Evolutionary conservation across 2,329 filamentous ascomycete species (phyloP), one percentile per base, ranked within the genome.

Genomic region (Rasamsonia emersonii): DNA sequence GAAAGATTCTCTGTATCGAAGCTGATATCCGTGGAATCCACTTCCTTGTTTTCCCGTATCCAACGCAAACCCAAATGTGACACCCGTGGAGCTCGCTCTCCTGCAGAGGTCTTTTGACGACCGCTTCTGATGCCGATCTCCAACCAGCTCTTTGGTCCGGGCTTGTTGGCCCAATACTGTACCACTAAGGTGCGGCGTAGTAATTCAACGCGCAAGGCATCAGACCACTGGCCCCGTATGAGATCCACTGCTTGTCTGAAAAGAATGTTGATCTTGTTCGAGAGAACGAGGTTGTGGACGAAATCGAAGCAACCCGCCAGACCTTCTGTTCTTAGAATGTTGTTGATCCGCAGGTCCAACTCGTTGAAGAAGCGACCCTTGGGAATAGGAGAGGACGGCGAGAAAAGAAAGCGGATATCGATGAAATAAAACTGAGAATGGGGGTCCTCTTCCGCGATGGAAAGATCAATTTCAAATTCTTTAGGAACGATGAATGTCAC

Each of bases 401-500:
- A 70, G 54, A 93, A 98, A 9, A 78, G 64, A 46, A 93, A 86
- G 37, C 88, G 77, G 47, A 96, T 78, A 55, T 96, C 88, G 40
- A 96, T 83, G 52, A 96, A 94, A 70, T 82, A 95, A 52, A 93
- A 93, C 47, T 93, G 88, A 33, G 82, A 81, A 18, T 77, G 68
- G 11, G 79, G 75, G 43, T 91, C 81, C 51, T 96, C 88, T 45
- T 88, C 82, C 11, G 83, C 85, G 41, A 96, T 82, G 1, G 86
- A 88, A 31, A 98, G 71, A 53, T 96, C 91, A 13, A 96, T 75
- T 55, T 96, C 89, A 47, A 95, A 95, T 55, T 96, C 89, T 32
- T 75, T 75, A 3, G 75, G 65, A 1, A 96, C 82, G 28, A 67
- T 73, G 56, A 98, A 98, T 0, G 86, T 96, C 5, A 83, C 89